Conservation (phyloP, 805 yeast genomes). For the Candida dendrica region DNA sequence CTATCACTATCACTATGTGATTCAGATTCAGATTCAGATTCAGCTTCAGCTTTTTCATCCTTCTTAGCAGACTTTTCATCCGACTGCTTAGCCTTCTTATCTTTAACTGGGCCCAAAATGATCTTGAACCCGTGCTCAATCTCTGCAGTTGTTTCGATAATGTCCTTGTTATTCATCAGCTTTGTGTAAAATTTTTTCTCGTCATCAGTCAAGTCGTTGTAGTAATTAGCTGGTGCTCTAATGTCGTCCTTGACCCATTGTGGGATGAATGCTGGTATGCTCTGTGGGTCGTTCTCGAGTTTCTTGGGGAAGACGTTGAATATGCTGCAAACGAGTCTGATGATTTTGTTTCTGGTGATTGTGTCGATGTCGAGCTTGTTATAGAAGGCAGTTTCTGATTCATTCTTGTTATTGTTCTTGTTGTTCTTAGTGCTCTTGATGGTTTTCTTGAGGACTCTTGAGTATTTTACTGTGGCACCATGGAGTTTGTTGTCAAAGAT, state of each 20-base stretch:
- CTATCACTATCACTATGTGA: constrained; percentile 2
- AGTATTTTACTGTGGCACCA: constrained; percentile 34
- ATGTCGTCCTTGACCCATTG: constrained; percentile 18
- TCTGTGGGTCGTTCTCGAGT: constrained; percentile 9
- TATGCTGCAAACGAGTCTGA: constrained; percentile 10
- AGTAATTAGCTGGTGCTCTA: constrained; percentile 25
- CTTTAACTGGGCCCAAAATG: constrained; percentile 22
- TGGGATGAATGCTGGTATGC: constrained; percentile 20
- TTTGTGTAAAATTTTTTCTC: constrained; percentile 26
- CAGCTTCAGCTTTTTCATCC: constrained; percentile 13
- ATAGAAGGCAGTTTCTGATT: constrained; percentile 11
- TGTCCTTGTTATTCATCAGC: constrained; percentile 37
- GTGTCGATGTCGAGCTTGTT: constrained; percentile 18
- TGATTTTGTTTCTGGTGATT: constrained; percentile 15
- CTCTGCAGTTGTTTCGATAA: constrained; percentile 37
- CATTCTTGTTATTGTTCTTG: constrained; percentile 7
- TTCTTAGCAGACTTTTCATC: constrained; percentile 13
- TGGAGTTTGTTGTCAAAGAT: constrained; percentile 43
- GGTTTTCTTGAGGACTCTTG: constrained; percentile 28
- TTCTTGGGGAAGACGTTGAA: constrained; percentile 10
- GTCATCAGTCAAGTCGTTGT: constrained; percentile 27
- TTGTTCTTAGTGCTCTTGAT: constrained; percentile 13
- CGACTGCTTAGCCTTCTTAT: constrained; percentile 20
- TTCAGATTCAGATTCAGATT: not conserved
- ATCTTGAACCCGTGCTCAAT: constrained; percentile 32